These are phyloP conservation scores for Pseudocercospora crystallina DNA, from an alignment of 2,329 filamentous ascomycete genomes.

Conservation along the genomic window DNA sequence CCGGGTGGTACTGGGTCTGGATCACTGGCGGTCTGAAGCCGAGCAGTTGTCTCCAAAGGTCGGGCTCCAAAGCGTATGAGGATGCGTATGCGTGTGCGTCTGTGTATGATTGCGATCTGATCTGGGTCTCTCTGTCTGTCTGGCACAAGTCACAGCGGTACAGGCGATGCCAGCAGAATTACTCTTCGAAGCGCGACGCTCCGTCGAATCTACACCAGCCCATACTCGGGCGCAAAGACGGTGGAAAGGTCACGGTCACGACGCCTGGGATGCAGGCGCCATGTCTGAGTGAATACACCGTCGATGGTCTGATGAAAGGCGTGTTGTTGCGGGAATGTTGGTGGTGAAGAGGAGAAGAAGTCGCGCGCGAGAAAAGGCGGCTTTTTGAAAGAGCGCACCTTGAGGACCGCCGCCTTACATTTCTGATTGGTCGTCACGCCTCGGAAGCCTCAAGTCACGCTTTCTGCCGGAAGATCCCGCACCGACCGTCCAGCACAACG, in stretches of 20 bases:
- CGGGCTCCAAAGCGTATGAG: too few species aligned
- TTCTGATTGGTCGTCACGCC: too few species aligned
- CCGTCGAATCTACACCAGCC: slow-evolving; percentile 17
- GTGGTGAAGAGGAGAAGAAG: slow-evolving; percentile 5
- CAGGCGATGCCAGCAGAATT: slow-evolving; percentile 3
- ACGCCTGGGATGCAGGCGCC: slow-evolving; percentile 15
- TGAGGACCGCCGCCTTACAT: too few species aligned
- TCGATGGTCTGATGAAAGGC: slow-evolving; percentile 8
- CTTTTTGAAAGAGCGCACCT: too few species aligned
- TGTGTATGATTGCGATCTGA: neutral
- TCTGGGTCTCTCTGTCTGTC: neutral
- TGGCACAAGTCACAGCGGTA: too few species aligned
- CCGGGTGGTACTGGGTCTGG: neutral
- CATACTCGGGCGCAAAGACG: slow-evolving; percentile 13
- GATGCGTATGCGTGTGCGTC: too few species aligned
- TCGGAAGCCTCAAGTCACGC: too few species aligned
- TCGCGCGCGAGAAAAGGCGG: neutral
- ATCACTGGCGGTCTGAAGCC: too few species aligned
- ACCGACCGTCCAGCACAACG: neutral
- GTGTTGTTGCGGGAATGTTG: slow-evolving; percentile 9
- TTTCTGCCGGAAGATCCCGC: neutral
- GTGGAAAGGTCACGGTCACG: slow-evolving; percentile 13
- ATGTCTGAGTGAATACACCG: slow-evolving; percentile 13
- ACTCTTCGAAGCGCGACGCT: slow-evolving; percentile 16
- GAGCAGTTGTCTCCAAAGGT: too few species aligned